Percentiles rank a stretch among this genome's conserved stretches.
These are phyloP conservation scores for Mitosporidium daphniae DNA, from an alignment of 371 early-diverging fungal species.

Conservation along the genomic window DNA sequence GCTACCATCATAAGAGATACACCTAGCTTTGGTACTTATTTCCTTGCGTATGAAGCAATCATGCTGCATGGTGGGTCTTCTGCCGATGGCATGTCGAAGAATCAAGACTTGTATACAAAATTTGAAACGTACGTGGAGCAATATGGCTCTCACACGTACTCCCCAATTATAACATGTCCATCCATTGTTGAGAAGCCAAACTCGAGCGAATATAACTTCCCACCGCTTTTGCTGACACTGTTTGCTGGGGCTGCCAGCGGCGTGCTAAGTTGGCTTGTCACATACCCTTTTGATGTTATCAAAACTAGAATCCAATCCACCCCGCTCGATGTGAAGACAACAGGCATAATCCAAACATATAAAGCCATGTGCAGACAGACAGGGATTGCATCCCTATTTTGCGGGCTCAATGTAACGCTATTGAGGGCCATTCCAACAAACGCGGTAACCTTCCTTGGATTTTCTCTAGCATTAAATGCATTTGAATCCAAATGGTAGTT, in stretches of 20 bases:
- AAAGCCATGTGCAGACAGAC: conserved; percentile 14
- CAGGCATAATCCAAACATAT: conserved; percentile 10
- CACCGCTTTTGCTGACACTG: conserved; percentile 14
- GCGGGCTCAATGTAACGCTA: conserved; percentile 26
- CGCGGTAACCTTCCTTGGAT: conserved; percentile 28
- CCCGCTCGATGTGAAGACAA: conserved; percentile 9
- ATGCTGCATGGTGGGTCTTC: conserved; percentile 21
- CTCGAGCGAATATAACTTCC: conserved; percentile 8
- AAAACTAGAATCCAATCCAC: conserved; percentile 33
- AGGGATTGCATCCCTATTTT: conserved; percentile 20
- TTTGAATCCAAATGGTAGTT: no score
- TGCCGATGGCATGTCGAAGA: conserved; percentile 21
- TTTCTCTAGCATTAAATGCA: conserved; percentile 14
- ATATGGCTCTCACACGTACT: no score
- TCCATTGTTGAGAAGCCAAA: no score
- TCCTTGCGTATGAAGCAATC: conserved; percentile 14
- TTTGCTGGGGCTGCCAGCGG: conserved; percentile 35
- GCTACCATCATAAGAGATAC: conserved; percentile 12
- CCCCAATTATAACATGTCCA: no score
- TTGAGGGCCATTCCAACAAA: conserved; percentile 47
- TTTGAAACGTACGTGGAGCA: conserved; percentile 25
- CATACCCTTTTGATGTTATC: conserved; percentile 42
- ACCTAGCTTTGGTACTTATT: conserved; percentile 9
- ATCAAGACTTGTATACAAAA: conserved; percentile 39
- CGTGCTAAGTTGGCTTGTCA: conserved; percentile 28